Evolutionary conservation across 179 eudicot species (phyloP), one percentile per base, ranked within the genome.

Genomic region (Patellifolia procumbens): DNA sequence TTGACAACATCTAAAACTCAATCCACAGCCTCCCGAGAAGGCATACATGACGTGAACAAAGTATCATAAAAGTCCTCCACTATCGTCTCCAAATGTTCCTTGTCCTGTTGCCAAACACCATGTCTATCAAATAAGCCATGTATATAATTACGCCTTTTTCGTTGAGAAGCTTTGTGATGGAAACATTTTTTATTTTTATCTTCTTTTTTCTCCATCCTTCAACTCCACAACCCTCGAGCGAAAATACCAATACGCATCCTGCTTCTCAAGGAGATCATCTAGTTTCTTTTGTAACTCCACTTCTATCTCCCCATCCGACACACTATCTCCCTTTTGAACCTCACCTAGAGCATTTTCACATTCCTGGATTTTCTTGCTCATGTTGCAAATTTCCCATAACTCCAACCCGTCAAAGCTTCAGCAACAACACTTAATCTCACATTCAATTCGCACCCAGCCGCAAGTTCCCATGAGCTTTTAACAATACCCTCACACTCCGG

Each of bases 131-230:
- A 22, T 1, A 74, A n/a, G 12, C 70, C 77, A 20, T 49, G n/a
- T 1, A 74, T 74, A 0, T 0, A 0, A 24, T 74, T 64, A 0
- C 28, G 8, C 9, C 15, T 48, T 1, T 19, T 6, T 4, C 58
- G n/a, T 2, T 73, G 76, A 0, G 22, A 24, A 0, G 78, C 70
- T 2, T 74, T 74, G 1, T 74, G 77, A 5, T 74, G 69, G 12
- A 74, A 74, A 1, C 62, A 45, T 0, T 5, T 19, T 0, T 59
- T 74, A 7, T 74, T 74, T 5, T 19, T 34, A 7, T n/a, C n/a
- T n/a, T n/a, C n/a, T n/a, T n/a, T n/a, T n/a, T n/a, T 62, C 77
- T 0, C 70, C 77, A 3, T 74, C 70, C 0, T 65, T 22, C 0
- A 74, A 0, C 1, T 74, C 77, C 5, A 2, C 0, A 0, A 26